Conservation (phyloP, 2,329 filamentous ascomycete species). For the Microcera coccophila region DNA sequence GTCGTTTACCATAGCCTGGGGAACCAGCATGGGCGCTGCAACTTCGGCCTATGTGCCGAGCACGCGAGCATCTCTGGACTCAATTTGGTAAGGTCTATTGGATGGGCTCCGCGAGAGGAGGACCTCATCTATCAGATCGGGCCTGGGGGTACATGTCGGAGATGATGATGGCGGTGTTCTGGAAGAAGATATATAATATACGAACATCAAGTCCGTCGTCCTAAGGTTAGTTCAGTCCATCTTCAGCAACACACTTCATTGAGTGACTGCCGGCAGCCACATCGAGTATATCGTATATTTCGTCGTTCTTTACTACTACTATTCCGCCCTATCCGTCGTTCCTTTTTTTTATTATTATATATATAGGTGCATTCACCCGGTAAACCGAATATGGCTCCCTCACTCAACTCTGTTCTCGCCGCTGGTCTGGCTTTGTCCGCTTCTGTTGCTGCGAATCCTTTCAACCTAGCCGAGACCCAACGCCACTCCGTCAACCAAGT, state of each 20-base stretch:
- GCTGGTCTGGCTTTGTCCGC: constrained; percentile 22
- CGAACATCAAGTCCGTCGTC: background rate
- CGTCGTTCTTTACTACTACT: background rate
- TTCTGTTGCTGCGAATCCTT: constrained; percentile 15
- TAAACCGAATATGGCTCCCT: constrained; percentile 5
- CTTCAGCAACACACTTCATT: background rate
- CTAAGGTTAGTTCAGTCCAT: background rate
- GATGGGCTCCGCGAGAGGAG: background rate
- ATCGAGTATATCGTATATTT: too few relatives aligned
- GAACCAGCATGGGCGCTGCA: background rate
- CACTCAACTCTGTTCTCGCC: constrained; percentile 7
- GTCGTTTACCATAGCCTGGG: background rate
- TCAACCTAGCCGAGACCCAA: constrained; percentile 1
- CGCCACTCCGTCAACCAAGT: constrained; percentile 34
- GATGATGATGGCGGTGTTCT: background rate
- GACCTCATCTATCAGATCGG: background rate
- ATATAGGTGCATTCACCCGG: background rate
- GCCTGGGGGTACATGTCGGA: background rate
- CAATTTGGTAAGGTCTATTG: background rate
- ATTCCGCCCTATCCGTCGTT: background rate
- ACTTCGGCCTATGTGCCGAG: background rate
- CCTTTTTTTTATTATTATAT: background rate
- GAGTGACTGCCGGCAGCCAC: background rate
- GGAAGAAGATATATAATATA: background rate
- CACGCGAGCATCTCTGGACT: background rate